Conservation (phyloP, 2,329 filamentous ascomycete genomes). For the Arthrobotrys iridis region DNA sequence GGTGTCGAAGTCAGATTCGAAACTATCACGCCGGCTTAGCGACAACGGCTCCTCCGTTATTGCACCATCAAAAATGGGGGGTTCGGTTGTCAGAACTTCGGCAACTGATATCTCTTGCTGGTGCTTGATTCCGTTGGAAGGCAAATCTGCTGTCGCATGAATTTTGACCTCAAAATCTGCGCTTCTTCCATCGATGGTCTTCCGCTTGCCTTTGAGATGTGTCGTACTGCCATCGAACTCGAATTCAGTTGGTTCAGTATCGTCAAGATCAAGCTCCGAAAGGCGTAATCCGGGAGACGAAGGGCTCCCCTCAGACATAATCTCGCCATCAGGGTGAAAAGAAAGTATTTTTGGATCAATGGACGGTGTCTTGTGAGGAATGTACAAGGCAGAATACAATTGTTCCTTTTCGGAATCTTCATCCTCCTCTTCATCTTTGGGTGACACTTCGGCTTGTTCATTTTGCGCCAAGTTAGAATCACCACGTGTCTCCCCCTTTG, state of each 20-base stretch:
- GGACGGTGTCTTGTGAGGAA: conserved; percentile 74
- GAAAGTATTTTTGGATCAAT: conserved; percentile 58
- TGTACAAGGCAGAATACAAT: conserved; percentile 84
- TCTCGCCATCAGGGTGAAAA: conserved; percentile 28
- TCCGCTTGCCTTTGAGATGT: conserved; percentile 43
- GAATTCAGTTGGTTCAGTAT: conserved; percentile 40
- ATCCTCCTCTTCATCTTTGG: conserved; percentile 56
- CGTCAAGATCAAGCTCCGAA: conserved; percentile 45
- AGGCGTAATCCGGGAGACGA: conserved; percentile 38
- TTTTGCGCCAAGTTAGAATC: conserved; percentile 12
- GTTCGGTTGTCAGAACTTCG: conserved; percentile 43
- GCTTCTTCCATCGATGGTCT: conserved; percentile 40
- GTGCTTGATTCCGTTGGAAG: conserved; percentile 33
- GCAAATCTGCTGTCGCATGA: conserved; percentile 20
- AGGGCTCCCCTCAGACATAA: conserved; percentile 31
- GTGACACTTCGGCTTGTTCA: conserved; percentile 27
- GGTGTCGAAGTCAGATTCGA: conserved; percentile 62
- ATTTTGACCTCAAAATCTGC: conserved; percentile 52
- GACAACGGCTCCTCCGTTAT: conserved; percentile 54
- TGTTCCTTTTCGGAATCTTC: conserved; percentile 77
- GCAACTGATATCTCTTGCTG: conserved; percentile 49
- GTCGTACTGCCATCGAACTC: conserved; percentile 45
- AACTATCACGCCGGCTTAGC: conserved; percentile 62
- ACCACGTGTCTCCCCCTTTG: conserved; percentile 24
- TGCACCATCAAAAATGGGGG: conserved; percentile 19